Evolutionary conservation across 352 stramenopile genomes (phyloP).

Genomic region (Globisporangium canariense): DNA sequence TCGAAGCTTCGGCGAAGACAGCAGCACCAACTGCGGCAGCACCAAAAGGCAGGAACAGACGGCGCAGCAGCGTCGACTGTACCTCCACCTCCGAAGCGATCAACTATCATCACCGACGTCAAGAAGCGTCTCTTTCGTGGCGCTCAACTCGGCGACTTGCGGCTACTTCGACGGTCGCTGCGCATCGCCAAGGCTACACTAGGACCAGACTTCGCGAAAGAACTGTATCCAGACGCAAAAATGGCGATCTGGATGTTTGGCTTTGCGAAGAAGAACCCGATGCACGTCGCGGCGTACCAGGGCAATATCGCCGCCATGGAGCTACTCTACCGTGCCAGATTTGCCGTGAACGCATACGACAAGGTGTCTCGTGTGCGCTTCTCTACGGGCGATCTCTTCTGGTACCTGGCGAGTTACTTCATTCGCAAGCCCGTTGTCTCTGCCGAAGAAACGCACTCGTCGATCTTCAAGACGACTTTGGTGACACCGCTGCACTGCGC

Average conservation of each 20-base stretch:
- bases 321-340: slow-evolving; percentile 48
- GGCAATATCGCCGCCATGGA: slow-evolving; percentile 76
- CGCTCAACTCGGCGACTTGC: slow-evolving; percentile 61
- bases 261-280: slow-evolving; percentile 79
- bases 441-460: slow-evolving; percentile 69
- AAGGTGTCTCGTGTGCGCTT: slow-evolving; percentile 80
- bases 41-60: slow-evolving; percentile 19
- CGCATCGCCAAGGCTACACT: slow-evolving; percentile 50
- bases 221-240: slow-evolving; percentile 65
- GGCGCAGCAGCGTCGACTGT: background rate
- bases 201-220: slow-evolving; percentile 46
- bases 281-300: slow-evolving; percentile 81
- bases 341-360: slow-evolving; percentile 72
- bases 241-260: slow-evolving; percentile 70
- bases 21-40: slow-evolving; percentile 28
- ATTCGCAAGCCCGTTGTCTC: slow-evolving; percentile 66
- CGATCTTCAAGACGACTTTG: slow-evolving; percentile 83
- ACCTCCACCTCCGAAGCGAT: slow-evolving; percentile 21
- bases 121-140: slow-evolving; percentile 74
- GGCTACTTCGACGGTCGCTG: slow-evolving; percentile 52
- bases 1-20: slow-evolving; percentile 51
- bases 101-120: slow-evolving; percentile 45
- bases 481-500: slow-evolving; percentile 81
- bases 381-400: slow-evolving; percentile 78
- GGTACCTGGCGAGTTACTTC: slow-evolving; percentile 72